Base-by-base conservation (phyloP, 768 basidiomycete species). In the Cubamyces sp. region DNA sequence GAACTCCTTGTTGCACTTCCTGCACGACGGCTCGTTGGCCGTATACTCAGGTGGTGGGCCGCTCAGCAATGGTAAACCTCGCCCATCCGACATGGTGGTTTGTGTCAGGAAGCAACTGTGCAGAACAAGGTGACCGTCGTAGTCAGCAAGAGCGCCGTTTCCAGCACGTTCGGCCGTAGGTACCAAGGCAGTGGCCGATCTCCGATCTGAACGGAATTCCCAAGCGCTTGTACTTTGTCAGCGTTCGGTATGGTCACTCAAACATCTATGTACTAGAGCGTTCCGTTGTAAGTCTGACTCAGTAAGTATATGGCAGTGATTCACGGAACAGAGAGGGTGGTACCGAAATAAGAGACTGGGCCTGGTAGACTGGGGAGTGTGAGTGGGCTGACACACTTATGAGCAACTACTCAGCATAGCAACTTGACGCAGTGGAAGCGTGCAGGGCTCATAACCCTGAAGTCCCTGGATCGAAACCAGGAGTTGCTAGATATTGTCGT, bases 1-100 rank as follows among this genome's bases (percentile, higher is more conserved):
- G 71, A 91, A 91, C 69, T 91, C 90, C 71, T 81, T 91, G 71
- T 79, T 83, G 70, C 90, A 92, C 71, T 85, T 91, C 71, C 88
- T 82, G 64, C 90, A 91, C 4, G 77, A 72, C 8, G 61, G 60
- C 60, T 77, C 78, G 60, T 61, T 71, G 52, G 54, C 74, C n/a
- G 60, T 61, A 54, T 74, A 74, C 9, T 73, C 67, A 0, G 83
- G 83, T 1, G 86, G 84, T 8, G 82, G 87, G 1, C 88, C 88
- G 64, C 89, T 91, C 43, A 92, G 80, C 12, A 92, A 75, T 0
- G 90, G 90, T 61, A 92, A 74, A 37, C 90, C 90, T 57, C 71
- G 37, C n/a, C 54, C 61, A 37, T 65, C 56, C 5, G 64, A 56
- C 64, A 65, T 65, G 26, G 47, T 52, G 45, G 21, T 40, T 28